Evolutionary conservation across 2,329 filamentous ascomycete species (phyloP), one percentile per base, ranked within the genome.

Genomic region (Exophiala mesophila): DNA sequence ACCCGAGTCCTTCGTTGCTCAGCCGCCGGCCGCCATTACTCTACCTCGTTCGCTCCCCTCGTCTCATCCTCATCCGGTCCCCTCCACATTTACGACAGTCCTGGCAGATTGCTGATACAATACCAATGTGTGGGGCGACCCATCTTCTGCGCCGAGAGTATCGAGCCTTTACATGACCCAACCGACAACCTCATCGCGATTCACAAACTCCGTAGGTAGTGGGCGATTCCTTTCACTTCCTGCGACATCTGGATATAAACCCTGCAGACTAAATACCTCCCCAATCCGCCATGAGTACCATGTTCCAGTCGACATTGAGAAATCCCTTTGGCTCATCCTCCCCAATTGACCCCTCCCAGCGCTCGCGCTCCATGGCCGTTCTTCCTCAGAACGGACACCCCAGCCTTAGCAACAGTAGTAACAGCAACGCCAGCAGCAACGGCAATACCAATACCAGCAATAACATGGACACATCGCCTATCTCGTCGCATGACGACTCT

Each of bases 401-500:
- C n/a, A n/a, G n/a, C n/a, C n/a, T n/a, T n/a, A n/a, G n/a, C n/a
- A n/a, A n/a, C n/a, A n/a, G n/a, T n/a, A n/a, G n/a, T n/a, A n/a
- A n/a, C n/a, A n/a, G n/a, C n/a, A n/a, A n/a, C n/a, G n/a, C n/a
- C n/a, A n/a, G n/a, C n/a, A n/a, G n/a, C n/a, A n/a, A n/a, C n/a
- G n/a, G n/a, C n/a, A n/a, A n/a, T n/a, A n/a, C n/a, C n/a, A 34
- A 8, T 17, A 19, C 7, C 12, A 6, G 6, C 29, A 23, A 17
- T 19, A 45, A 41, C 30, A 43, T 39, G 29, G 42, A 52, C 18
- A 46, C 43, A 3, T 55, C 52, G 17, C 52, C 54, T 17, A 49
- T 46, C 20, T 56, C 54, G 31, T 38, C 24, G 19, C 64, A 68
- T 21, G 67, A 66, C 43, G 74, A 76, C 50, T 67, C 71, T 41